Base-by-base conservation (phyloP, 2,329 filamentous ascomycete genomes). In the Moelleriella libera region DNA sequence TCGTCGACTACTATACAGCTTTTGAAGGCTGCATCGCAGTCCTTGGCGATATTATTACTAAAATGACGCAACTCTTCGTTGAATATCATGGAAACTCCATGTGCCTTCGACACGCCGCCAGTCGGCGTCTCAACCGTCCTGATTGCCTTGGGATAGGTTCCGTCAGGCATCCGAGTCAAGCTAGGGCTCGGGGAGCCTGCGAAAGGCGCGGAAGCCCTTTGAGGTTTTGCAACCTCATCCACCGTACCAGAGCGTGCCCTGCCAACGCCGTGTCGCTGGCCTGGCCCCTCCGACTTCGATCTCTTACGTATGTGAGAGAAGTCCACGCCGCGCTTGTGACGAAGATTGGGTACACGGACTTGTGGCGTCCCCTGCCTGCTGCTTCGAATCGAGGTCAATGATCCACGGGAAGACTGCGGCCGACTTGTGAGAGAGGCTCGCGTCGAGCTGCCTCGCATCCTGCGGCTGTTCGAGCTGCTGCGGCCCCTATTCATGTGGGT, bases 11-110 rank as follows among this genome's bases (percentile, higher is more conserved):
- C 63, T 9, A 77, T 54, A 8, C 71, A 74, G 55, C 83, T 80
- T 58, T 87, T 89, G 68, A 97, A 96, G 1, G 89, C 89, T 57
- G 92, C 86, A 58, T 97, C 89, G 58, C 89, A 94, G 49, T 92
- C 86, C 63, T 88, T 87, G 45, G 88, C 87, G 51, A 96, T 81
- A 56, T 88, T 88, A 56, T 78, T 79, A 55, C 88, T 94, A 49
- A 94, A 83, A 55, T 90, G 83, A 6, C 87, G 76, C 47, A 92
- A 76, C 60, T 95, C 89, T 49, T 88, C 87, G 55, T 78, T 82
- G 55, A 74, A 64, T 41, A 67, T 55, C 45, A 62, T 50, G n/a
- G 64, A 63, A 6, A 45, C 43, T 56, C 59, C 53, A 57, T 31
- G 52, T 51, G 57, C 48, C 42, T 43, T 43, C 11, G 46, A 21